Evolutionary conservation across 148 eudicot species (phyloP).

Genomic region (Vaccinium myrtillus): DNA sequence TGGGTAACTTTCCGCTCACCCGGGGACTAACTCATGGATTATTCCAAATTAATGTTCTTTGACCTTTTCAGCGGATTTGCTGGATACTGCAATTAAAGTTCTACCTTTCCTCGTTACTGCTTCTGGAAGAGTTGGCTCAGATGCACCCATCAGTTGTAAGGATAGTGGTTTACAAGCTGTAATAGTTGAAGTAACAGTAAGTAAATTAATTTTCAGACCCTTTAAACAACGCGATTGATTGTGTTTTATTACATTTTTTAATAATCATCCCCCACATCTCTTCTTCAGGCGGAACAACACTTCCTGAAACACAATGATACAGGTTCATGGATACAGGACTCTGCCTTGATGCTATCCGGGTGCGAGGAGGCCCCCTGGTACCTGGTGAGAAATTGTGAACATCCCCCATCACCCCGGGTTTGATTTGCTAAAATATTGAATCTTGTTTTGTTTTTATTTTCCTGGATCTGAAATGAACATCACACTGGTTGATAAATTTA

Average conservation of each 20-base stretch:
- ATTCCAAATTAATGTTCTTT: background rate
- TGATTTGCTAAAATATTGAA: background rate
- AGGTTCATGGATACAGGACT: slow-evolving; percentile 99
- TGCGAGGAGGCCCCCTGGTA: slow-evolving; percentile 97
- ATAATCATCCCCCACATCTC: background rate
- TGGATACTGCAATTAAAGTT: slow-evolving; percentile 81
- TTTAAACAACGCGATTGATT: background rate
- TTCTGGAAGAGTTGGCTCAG: slow-evolving; percentile 94
- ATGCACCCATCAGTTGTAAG: slow-evolving; percentile 81
- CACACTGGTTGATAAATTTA: background rate
- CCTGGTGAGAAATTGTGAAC: slow-evolving; percentile 52
- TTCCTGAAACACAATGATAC: slow-evolving; percentile 96
- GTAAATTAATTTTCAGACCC: slow-evolving; percentile 10
- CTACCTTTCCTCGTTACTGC: slow-evolving; percentile 82
- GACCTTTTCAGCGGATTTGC: slow-evolving; percentile 56
- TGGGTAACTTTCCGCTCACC: background rate
- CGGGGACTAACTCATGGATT: background rate
- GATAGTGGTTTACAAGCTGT: slow-evolving; percentile 91
- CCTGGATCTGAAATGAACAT: background rate
- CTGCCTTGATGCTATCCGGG: slow-evolving; percentile 90
- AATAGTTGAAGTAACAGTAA: slow-evolving; percentile 91
- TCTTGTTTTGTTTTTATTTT: background rate
- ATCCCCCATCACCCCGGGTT: background rate
- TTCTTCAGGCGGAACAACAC: slow-evolving; percentile 86
- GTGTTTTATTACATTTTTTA: background rate